phyloP scores from a whole-genome alignment of 768 basidiomycete genomes.

The Pluteus cervinus region DNA sequence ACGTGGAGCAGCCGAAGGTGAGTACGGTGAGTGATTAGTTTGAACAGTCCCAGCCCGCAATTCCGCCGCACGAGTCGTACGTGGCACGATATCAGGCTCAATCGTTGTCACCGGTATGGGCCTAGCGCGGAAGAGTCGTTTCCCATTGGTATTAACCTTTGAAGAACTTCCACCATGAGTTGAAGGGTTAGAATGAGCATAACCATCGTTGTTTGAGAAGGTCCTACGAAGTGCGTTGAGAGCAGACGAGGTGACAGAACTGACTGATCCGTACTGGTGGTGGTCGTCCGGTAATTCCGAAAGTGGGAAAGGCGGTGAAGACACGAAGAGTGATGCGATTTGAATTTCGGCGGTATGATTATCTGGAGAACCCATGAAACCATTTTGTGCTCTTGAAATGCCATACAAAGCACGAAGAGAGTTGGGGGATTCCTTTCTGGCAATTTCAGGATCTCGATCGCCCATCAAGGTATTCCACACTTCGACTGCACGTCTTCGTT shows the following conservation, averaged over 20 bases:
- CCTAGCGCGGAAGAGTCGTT: conserved; percentile 59
- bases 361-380: conserved; percentile 68
- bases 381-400: conserved; percentile 48
- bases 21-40: conserved; percentile 25
- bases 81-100: conserved; percentile 68
- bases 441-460: conserved; percentile 51
- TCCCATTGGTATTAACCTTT: conserved; percentile 36
- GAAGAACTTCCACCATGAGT: conserved; percentile 32
- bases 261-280: conserved; percentile 29
- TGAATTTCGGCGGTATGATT: conserved; percentile 68
- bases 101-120: conserved; percentile 54
- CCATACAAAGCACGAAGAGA: conserved; percentile 73
- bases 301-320: conserved; percentile 75
- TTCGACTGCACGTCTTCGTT: conserved; percentile 74
- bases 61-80: conserved; percentile 68
- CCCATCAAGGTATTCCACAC: conserved; percentile 79
- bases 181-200: conserved; percentile 39
- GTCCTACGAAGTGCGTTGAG: conserved; percentile 36
- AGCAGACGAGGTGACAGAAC: conserved; percentile 42
- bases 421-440: conserved; percentile 47
- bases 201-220: conserved; percentile 34
- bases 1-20: no score
- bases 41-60: conserved; percentile 58
- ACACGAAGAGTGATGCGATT: conserved; percentile 72
- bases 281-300: conserved; percentile 50